Percentiles rank a stretch among this genome's conserved stretches.
These are phyloP conservation scores for Akanthomyces lecanii DNA, from an alignment of 2,329 filamentous ascomycete genomes.

Conservation along the genomic window DNA sequence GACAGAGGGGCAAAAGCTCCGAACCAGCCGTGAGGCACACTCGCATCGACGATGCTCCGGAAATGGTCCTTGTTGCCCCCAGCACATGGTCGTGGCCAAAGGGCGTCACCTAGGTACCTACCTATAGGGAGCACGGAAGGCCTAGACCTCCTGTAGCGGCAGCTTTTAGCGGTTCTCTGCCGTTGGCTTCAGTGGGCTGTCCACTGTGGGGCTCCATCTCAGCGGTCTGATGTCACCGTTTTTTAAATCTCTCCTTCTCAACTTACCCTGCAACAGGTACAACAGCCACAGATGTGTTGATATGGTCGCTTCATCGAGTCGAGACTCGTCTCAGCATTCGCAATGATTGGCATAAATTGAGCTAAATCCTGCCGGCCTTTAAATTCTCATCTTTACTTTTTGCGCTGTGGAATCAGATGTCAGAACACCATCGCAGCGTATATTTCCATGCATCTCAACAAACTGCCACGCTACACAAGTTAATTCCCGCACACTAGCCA, in stretches of 20 bases:
- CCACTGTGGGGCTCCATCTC: neutral
- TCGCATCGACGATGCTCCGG: slow-evolving; percentile 5
- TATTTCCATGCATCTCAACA: neutral
- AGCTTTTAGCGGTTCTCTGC: neutral
- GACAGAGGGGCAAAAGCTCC: slow-evolving; percentile 15
- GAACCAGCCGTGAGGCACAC: slow-evolving; percentile 2
- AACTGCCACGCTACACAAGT: neutral
- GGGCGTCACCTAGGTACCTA: neutral
- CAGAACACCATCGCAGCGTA: neutral
- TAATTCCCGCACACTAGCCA: neutral
- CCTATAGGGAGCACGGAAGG: too few relatives aligned
- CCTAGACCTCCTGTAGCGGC: neutral
- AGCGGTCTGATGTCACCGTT: neutral
- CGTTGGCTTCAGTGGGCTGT: neutral
- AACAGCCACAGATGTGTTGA: too few relatives aligned
- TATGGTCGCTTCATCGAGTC: too few relatives aligned
- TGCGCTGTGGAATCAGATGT: neutral
- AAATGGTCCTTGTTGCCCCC: too few relatives aligned
- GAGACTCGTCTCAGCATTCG: too few relatives aligned
- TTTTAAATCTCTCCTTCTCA: neutral
- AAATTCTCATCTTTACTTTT: too few relatives aligned
- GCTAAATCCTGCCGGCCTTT: too few relatives aligned
- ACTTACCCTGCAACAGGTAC: neutral
- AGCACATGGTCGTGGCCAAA: neutral
- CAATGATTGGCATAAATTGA: too few relatives aligned